Base-by-base conservation (phyloP, 169 alveolate genomes). In the Perkinsus marinus region DNA sequence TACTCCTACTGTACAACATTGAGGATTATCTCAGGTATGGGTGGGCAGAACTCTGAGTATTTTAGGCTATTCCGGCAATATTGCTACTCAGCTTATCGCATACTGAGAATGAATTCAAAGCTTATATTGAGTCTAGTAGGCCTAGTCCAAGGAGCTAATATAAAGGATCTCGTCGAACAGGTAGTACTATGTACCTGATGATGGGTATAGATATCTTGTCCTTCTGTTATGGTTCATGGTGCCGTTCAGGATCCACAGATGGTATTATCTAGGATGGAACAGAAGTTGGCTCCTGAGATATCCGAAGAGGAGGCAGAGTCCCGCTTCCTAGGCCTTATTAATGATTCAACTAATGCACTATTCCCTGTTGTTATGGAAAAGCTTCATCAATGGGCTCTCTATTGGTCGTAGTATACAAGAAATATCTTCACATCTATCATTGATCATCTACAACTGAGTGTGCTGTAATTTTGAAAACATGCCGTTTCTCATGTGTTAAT, bases 311-410 rank as follows among this genome's bases (percentile, higher is more conserved):
- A 96, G 38, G 99, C 99, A 26, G 99, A 97, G 89, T 92, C 93
- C 0, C 96, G 95, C 38, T 96, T 98, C 90, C 91, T 97, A 13
- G 94, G 94, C 22, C 94, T 97, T 79, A 96, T 98, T 36, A 97
- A 95, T 92, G 97, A 96, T 89, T 94, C 97, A 89, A 98, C 96
- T 26, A 96, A 95, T 43, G 98, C 99, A 26, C 95, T 98, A 68
- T 96, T 97, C 92, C 98, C 98, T 36, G 97, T 95, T 41, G 96
- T 98, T 39, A 95, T 96, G 39, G 98, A 96, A 90, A 96, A 95
- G 69, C 95, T 96, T 10, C 98, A 96, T 92, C 96, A 96, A 37
- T 96, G 98, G 98, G 98, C 98, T 0, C 90, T 95, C 26, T 96
- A 96, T 93, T 96, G 98, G 98, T 94, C 94, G 57, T 96, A 91